Evolutionary conservation across 345 rosid genomes (phyloP), one percentile per base, ranked within the genome.

Genomic region (Gossypium stocksii): DNA sequence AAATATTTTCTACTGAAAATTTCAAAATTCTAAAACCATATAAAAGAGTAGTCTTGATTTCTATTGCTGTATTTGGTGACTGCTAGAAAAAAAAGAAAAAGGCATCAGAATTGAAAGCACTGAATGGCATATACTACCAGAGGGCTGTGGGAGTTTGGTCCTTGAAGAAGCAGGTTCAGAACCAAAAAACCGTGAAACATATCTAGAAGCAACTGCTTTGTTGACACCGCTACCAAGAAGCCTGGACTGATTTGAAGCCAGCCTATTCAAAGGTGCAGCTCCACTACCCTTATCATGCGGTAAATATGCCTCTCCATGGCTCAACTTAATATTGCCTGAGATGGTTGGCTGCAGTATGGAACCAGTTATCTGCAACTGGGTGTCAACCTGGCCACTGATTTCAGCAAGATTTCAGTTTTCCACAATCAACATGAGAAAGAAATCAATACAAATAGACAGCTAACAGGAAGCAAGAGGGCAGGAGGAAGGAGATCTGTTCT

Each of bases 261-360:
- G 76, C 81, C 89, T 91, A 81, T 88, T 90, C 22, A 95, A 79
- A 73, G 96, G 82, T 71, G 89, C 82, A 53, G 90, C 85, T 77
- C 93, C 92, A 17, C 93, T 87, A 76, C 99, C 96, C 80, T 87
- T 95, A 81, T 95, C 99, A 79, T 95, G 99, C 19, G 98, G 99
- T 48, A 95, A 85, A 87, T 95, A 95, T 80, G 99, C 99, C 86
- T 95, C 98, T 78, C 99, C 98, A 12, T 87, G 97, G 86, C 98
- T 92, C 85, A 95, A 82, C 80, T 95, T 91, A 66, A 95, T 88
- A 75, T 87, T 90, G 80, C 99, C 98, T 49, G 99, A 95, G 77
- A 95, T 90, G 81, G 85, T 90, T 83, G 98, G 99, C 80, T 95
- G 98, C 81, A 92, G 77, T 76, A 95, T 92, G 13, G 99, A 92